These are phyloP conservation scores for Apiotrichum sp. DNA, from an alignment of 1,284 basidiomycete genomes.

Conservation along the genomic window DNA sequence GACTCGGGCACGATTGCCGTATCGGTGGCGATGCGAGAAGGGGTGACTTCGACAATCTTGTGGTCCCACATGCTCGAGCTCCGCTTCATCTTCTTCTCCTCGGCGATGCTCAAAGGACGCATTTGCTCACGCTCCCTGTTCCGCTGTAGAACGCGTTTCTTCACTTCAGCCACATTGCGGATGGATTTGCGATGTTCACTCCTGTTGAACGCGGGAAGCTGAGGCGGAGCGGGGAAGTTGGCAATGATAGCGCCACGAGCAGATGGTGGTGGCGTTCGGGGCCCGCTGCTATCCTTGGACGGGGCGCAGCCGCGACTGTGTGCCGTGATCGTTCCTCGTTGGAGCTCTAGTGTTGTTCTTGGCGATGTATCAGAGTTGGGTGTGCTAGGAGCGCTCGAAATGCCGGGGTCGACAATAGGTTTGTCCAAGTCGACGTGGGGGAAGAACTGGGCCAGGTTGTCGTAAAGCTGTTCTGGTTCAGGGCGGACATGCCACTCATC, in stretches of 20 bases:
- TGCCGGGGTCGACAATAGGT: constrained; percentile 74
- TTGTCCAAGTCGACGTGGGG: constrained; percentile 93
- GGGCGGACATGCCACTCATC: constrained; percentile 56
- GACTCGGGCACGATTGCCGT: constrained; percentile 45
- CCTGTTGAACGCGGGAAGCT: constrained; percentile 32
- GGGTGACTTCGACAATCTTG: constrained; percentile 85
- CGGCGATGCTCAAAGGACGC: constrained; percentile 37
- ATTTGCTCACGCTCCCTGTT: constrained; percentile 4
- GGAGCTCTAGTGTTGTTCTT: constrained; percentile 10
- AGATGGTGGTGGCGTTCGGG: background rate
- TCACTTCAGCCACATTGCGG: constrained; percentile 65
- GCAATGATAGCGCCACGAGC: background rate
- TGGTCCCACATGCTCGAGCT: constrained; percentile 97
- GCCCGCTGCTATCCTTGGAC: too few relatives aligned
- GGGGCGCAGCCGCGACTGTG: too few relatives aligned
- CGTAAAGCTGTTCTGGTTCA: constrained; percentile 86
- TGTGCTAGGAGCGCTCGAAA: constrained; percentile 61
- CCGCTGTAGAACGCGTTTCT: constrained; percentile 20
- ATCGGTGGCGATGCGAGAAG: constrained; percentile 52
- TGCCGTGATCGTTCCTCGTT: background rate
- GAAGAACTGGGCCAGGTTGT: constrained; percentile 91
- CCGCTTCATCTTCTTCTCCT: constrained; percentile 58
- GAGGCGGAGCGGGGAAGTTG: constrained; percentile 25
- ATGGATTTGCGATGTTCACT: constrained; percentile 66
- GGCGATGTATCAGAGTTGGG: constrained; percentile 35